A percentile compares a stretch with the other conserved stretches of the same genome.
phyloP scores from a whole-genome alignment of 2,329 filamentous ascomycete species.

The Penicillium sp. region DNA sequence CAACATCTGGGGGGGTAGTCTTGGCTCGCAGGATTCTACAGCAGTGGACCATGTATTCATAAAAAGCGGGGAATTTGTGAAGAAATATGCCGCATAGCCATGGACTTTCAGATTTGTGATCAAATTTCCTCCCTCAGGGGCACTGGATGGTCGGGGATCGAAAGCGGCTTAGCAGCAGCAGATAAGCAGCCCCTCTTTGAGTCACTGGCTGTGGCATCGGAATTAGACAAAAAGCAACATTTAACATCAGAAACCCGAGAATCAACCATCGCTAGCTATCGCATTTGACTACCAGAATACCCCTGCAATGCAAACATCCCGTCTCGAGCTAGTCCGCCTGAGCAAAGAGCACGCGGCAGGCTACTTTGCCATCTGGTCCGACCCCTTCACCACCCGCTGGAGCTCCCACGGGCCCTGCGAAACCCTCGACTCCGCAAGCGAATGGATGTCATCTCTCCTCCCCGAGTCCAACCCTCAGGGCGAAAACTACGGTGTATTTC shows the following conservation, averaged over 20 bases:
- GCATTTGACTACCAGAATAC: not conserved
- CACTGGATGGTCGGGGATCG: not conserved
- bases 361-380: constrained; percentile 25
- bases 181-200: not conserved
- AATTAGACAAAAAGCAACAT: not conserved
- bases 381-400: constrained; percentile 25
- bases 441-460: constrained; percentile 19
- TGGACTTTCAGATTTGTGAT: too few relatives aligned
- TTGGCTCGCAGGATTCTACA: too few relatives aligned
- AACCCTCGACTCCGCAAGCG: constrained; percentile 16
- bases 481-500: not conserved
- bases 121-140: too few relatives aligned
- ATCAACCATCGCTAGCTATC: not conserved
- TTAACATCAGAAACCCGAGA: not conserved
- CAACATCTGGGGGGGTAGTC: not conserved
- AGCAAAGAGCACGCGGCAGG: constrained; percentile 18
- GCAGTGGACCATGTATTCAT: not conserved
- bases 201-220: not conserved
- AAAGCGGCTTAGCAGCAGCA: not conserved
- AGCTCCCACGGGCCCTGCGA: constrained; percentile 22
- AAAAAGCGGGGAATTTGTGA: too few relatives aligned
- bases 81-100: too few relatives aligned
- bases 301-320: not conserved
- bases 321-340: constrained; percentile 20
- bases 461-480: not conserved